Conservation (phyloP, 148 eudicot genomes). For the Fagopyrum homotropicum region DNA sequence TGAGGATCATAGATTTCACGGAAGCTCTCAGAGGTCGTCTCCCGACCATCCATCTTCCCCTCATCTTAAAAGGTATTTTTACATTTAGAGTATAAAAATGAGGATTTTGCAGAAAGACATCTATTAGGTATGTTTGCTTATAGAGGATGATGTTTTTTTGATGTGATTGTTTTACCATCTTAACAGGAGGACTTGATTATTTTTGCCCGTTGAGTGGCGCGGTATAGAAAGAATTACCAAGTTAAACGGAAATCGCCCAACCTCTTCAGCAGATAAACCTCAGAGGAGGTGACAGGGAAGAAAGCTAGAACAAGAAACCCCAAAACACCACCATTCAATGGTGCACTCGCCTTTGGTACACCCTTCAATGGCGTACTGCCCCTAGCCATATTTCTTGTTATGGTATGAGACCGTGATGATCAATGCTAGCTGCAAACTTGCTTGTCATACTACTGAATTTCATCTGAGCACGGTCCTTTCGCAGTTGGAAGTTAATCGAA, state of each 20-base stretch:
- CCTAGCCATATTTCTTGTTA: neutral
- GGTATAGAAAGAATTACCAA: conserved; percentile 19
- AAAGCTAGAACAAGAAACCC: neutral
- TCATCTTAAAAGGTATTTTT: conserved; percentile 41
- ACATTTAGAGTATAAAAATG: neutral
- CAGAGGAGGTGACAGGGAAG: neutral
- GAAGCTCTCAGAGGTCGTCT: conserved; percentile 48
- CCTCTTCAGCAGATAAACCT: neutral
- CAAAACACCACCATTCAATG: neutral
- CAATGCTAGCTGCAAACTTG: neutral
- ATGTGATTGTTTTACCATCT: conserved; percentile 24
- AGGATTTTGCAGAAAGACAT: too few species aligned
- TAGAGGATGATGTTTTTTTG: neutral
- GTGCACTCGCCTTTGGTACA: neutral
- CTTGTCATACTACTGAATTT: neutral
- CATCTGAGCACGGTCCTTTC: neutral
- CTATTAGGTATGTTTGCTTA: too few species aligned
- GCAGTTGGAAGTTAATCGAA: neutral
- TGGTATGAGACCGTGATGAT: neutral
- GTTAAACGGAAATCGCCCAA: conserved; percentile 24
- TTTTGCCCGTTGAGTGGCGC: conserved; percentile 34
- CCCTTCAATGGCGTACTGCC: neutral
- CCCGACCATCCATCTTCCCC: conserved; percentile 80
- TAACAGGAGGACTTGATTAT: conserved; percentile 58
- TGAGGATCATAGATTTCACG: conserved; percentile 53